Base-by-base conservation (phyloP, 2,329 filamentous ascomycete species). In the Claviceps maximensis region DNA sequence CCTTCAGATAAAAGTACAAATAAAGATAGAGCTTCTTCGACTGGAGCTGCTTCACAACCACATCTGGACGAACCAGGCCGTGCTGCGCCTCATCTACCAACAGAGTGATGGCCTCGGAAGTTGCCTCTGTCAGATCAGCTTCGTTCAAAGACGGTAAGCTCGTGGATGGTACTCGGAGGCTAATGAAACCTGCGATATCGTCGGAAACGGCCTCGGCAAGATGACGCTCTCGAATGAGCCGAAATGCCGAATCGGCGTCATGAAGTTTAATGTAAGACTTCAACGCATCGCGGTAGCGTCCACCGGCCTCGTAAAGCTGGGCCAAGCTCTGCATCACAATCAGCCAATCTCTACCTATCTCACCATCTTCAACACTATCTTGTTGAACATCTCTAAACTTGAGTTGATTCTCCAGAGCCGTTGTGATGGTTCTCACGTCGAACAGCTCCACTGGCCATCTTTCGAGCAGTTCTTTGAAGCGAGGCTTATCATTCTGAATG, bases 21-120 rank as follows among this genome's bases (percentile, higher is more conserved):
- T 95, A 96, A 0, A 88, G 73, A 50, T 82, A 74, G 50, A 87
- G 72, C 19, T 82, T 75, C 56, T 84, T 80, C 21, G 75, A 74
- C 59, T 84, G 75, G 2, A 98, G 74, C 64, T 97, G 90, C 5
- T 76, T 71, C 2, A 96, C 84, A 2, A 98, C 90, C 2, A 83
- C 77, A 3, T 81, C 77, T 0, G 89, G 86, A 29, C 79, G 82
- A 17, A 97, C 84, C 27, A 95, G 84, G 0, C 93, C 93, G 54
- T 91, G 86, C 58, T 90, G 86, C 1, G 90, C 90, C 69, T 97
- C 91, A 49, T 94, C 86, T 0, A 95, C 90, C 4, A 98, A 82
- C 8, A 97, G 72, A 1, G 83, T 82, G 50, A 96, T 86, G 1
- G 90, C 86, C 65, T 98, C 91, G 0, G 82, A 78, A 0, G 89